phyloP scores from a whole-genome alignment of 1,139 yeast genomes.

The Lodderomyces jiufengensis region DNA sequence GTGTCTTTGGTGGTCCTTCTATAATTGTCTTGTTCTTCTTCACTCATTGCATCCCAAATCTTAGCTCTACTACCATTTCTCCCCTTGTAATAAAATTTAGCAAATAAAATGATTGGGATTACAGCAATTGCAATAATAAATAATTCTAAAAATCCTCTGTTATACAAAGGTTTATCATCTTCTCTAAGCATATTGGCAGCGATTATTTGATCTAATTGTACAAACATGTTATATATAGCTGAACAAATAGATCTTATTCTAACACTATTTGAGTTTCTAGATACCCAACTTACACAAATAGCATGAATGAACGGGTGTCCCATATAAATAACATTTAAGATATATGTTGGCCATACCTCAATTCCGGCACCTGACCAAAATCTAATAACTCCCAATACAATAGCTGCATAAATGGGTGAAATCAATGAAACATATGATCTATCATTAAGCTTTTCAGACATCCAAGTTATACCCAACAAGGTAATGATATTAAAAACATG shows the following conservation, averaged over 20 bases:
- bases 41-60: slow-evolving; percentile 46
- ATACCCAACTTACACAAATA: slow-evolving; percentile 56
- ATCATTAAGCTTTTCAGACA: slow-evolving; percentile 35
- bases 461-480: slow-evolving; percentile 35
- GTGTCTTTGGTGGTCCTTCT: slow-evolving; percentile 38
- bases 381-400: slow-evolving; percentile 39
- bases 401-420: slow-evolving; percentile 37
- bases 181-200: slow-evolving; percentile 51
- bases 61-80: slow-evolving; percentile 44
- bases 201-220: slow-evolving; percentile 52
- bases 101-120: slow-evolving; percentile 18
- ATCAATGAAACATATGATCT: slow-evolving; percentile 31
- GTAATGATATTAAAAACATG: slow-evolving; percentile 15
- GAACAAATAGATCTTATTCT: slow-evolving; percentile 44
- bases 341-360: slow-evolving; percentile 52
- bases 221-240: slow-evolving; percentile 59
- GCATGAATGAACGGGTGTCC: slow-evolving; percentile 53
- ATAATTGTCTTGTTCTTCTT: slow-evolving; percentile 47
- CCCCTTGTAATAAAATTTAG: slow-evolving; percentile 41
- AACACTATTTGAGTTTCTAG: slow-evolving; percentile 58
- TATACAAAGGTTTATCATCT: slow-evolving; percentile 56
- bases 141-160: slow-evolving; percentile 43
- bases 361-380: slow-evolving; percentile 50
- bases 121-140: slow-evolving; percentile 15
- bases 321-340: slow-evolving; percentile 40